Evolutionary conservation across 345 rosid species (phyloP).

Genomic region (Jatropha curcas): DNA sequence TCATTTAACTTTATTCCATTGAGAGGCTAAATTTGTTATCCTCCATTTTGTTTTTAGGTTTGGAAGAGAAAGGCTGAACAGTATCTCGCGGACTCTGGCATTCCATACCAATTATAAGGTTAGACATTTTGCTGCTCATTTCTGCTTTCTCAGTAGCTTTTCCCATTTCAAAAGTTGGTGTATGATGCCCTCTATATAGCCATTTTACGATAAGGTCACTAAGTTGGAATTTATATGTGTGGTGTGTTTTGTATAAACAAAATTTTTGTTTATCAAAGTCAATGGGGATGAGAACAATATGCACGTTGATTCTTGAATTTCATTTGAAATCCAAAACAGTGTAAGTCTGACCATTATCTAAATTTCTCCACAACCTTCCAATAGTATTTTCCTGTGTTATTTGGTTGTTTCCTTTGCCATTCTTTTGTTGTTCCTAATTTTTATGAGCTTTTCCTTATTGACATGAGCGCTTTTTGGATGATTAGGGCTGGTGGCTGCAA

Average conservation of each 20-base stretch:
- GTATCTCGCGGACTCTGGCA: slow-evolving; percentile 87
- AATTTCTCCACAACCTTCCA: neutral
- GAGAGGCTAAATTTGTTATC: neutral
- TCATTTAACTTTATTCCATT: neutral
- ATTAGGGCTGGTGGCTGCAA: slow-evolving; percentile 94
- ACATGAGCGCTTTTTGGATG: slow-evolving; percentile 17
- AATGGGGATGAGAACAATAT: neutral
- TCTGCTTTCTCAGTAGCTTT: neutral
- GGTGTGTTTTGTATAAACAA: no score
- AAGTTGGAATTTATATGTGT: neutral
- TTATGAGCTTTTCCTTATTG: slow-evolving; percentile 2
- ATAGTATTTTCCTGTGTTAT: neutral
- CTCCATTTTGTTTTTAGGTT: slow-evolving; percentile 41
- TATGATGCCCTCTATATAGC: no score
- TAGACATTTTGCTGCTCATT: slow-evolving; percentile 6
- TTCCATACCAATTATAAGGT: slow-evolving; percentile 97
- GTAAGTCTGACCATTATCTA: neutral
- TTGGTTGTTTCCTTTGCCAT: neutral
- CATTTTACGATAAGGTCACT: neutral
- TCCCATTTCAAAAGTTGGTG: neutral
- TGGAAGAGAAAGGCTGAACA: slow-evolving; percentile 99
- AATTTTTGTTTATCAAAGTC: neutral
- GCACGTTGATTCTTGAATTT: neutral
- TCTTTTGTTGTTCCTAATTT: neutral
- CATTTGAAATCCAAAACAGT: neutral